Evolutionary conservation across 2,329 filamentous ascomycete species (phyloP), one percentile per base, ranked within the genome.

Genomic region (Colletotrichum cuscutae): DNA sequence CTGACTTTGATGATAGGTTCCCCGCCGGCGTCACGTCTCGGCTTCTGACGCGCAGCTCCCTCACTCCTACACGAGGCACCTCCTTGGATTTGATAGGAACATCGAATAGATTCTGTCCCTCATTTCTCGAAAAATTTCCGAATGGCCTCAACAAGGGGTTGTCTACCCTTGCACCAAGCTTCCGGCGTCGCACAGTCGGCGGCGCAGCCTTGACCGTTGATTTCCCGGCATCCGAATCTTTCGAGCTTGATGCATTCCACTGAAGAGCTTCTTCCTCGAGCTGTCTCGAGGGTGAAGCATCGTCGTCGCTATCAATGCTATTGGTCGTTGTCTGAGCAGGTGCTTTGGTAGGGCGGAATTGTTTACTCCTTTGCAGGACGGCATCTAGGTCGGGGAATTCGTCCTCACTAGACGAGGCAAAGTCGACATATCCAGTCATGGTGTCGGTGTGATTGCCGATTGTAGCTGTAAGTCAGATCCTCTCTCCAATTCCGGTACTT

Each of bases 361-460:
- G 59, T 52, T 73, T 70, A 64, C 66, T 73, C 35, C 66, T 64
- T 30, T 70, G 66, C 22, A 79, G 57, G 9, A 85, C 71, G 2
- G 79, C 78, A 52, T 81, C 79, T 28, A 85, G 70, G 42, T 84
- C 82, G 1, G 85, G 84, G 30, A 86, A 81, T 42, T 86, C 85
- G 54, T 86, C 84, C 24, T 85, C 83, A 65, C 80, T 82, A 22
- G 81, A 80, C 56, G 77, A 75, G 61, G 70, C 78, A 59, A 75
- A 77, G 7, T 82, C 77, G 35, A 77, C 52, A 37, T 75, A 71
- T 68, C 76, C 73, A 64, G 65, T 60, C 74, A 68, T 73, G 58
- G 13, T 35, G 22, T 24, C 37, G 32, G 57, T n/a, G 24, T 4
- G 11, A 13, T 37, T 26, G n/a, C 7, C 65, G 32, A 4, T 54